phyloP scores from a whole-genome alignment of 352 stramenopile species.

The Phytophthora fragariaefolia region DNA sequence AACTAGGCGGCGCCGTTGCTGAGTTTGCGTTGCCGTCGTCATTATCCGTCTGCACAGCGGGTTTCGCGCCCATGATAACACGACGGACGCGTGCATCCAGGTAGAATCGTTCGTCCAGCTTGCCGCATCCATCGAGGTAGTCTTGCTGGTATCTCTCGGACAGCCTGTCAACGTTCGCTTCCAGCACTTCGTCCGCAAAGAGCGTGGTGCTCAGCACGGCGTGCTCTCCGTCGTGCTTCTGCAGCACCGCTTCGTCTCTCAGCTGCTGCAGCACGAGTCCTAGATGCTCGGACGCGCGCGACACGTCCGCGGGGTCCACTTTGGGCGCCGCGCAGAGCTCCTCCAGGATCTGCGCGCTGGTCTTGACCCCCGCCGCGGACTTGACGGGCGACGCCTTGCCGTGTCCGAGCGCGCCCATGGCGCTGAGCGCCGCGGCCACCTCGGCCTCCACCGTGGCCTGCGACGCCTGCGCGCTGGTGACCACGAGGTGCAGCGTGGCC shows the following conservation, averaged over 20 bases:
- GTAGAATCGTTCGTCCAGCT: slow-evolving; percentile 70
- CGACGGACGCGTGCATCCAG: slow-evolving; percentile 39
- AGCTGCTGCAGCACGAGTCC: slow-evolving; percentile 52
- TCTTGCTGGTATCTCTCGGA: slow-evolving; percentile 47
- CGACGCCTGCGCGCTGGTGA: slow-evolving; percentile 39
- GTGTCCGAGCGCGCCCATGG: slow-evolving; percentile 52
- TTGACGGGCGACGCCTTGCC: slow-evolving; percentile 28
- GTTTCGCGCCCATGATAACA: slow-evolving; percentile 42
- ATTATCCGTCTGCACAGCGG: slow-evolving; percentile 21
- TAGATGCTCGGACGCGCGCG: slow-evolving; percentile 46
- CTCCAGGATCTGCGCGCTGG: slow-evolving; percentile 47
- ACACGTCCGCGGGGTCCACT: slow-evolving; percentile 55
- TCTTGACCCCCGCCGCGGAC: slow-evolving; percentile 9
- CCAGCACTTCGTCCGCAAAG: slow-evolving; percentile 46
- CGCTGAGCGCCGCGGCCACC: slow-evolving; percentile 78
- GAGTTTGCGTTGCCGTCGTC: slow-evolving; percentile 1
- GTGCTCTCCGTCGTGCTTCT: slow-evolving; percentile 7
- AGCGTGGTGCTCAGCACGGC: slow-evolving; percentile 35
- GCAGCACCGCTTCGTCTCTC: slow-evolving; percentile 31
- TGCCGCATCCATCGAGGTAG: slow-evolving; percentile 56
- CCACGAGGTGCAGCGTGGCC: slow-evolving; percentile 72
- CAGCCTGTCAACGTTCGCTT: slow-evolving; percentile 48
- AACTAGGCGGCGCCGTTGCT: slow-evolving; percentile 1
- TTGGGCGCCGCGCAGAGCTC: slow-evolving; percentile 54
- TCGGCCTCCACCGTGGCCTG: slow-evolving; percentile 76